Evolutionary conservation across 192 early-diverging fungal species (phyloP), one percentile per base, ranked within the genome.

Genomic region (Dispira simplex): DNA sequence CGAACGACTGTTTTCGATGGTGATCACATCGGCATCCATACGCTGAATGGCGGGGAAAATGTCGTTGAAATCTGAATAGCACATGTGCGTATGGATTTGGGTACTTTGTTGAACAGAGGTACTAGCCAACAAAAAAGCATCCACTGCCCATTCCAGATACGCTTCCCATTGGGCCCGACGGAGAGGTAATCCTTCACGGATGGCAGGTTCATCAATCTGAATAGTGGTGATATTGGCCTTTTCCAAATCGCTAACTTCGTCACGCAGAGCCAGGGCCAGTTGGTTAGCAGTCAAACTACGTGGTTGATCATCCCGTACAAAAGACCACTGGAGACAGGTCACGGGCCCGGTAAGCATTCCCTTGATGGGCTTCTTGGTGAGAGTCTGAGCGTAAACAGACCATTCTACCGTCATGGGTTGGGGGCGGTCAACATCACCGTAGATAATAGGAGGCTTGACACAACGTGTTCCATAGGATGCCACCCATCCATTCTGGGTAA

Each of bases 281-380:
- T 98, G 95, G 44, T 77, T 80, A 66, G 91, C 84, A 53, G 93
- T 89, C 59, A 81, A 78, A 26, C 79, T 75, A 68, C 87, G 82
- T 49, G 92, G 89, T 71, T 95, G 88, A 79, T 98, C 95, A 70
- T 97, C 90, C 75, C 95, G 92, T 58, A 96, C 90, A 73, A 98
- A 98, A 25, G 95, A 98, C 95, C 95, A 98, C 77, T 92, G 85
- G 68, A 97, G 84, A 74, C 94, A 95, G 66, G 95, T 98, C 49
- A 98, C 87, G 26, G 95, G 95, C 28, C 95, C 95, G 43, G 95
- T 98, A 60, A 98, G 85, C 95, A 98, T 98, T 70, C 94, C 95
- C 84, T 98, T 98, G 88, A 98, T 86, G 63, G 92, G 91, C 71
- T 87, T 86, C 45, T 67, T 71, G 77, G 93, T 96, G 65, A 91